Conservation (phyloP, 352 stramenopile species). For the Phytophthora cactorum region DNA sequence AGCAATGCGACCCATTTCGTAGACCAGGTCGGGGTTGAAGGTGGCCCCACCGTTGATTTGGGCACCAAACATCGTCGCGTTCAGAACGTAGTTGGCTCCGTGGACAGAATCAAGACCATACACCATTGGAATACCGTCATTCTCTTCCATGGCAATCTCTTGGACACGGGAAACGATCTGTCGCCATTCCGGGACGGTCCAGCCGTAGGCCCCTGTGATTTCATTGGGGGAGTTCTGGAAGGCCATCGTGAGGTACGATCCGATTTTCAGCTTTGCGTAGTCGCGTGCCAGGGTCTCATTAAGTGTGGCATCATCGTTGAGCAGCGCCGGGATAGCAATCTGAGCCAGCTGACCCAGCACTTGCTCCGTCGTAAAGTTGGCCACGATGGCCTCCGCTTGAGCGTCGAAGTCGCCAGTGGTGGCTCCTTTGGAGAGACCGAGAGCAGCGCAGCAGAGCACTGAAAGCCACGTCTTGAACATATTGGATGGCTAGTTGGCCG, state of each 20-base stretch:
- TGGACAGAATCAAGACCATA: constrained; percentile 12
- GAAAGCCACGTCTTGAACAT: constrained; percentile 6
- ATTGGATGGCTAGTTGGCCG: no score
- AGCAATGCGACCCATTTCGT: background rate
- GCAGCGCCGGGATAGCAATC: background rate
- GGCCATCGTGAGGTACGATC: constrained; percentile 73
- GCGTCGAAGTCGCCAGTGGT: background rate
- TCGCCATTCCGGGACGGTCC: constrained; percentile 68
- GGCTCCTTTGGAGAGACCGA: background rate
- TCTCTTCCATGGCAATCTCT: constrained; percentile 62
- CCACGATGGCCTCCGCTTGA: constrained; percentile 1
- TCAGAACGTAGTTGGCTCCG: constrained; percentile 5
- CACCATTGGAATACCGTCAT: constrained; percentile 33
- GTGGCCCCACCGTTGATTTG: constrained; percentile 7
- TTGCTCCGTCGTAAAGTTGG: constrained; percentile 2
- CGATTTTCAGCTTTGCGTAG: constrained; percentile 77
- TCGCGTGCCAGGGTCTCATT: background rate
- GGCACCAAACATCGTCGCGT: constrained; percentile 9
- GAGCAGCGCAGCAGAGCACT: background rate
- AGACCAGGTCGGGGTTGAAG: no score
- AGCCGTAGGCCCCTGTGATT: constrained; percentile 29
- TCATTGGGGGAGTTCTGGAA: constrained; percentile 34
- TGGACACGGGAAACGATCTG: constrained; percentile 73
- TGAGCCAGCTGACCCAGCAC: constrained; percentile 1
- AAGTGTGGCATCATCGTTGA: background rate